phyloP scores from a whole-genome alignment of 371 early-diverging fungal genomes.

The Mucor mucedo region DNA sequence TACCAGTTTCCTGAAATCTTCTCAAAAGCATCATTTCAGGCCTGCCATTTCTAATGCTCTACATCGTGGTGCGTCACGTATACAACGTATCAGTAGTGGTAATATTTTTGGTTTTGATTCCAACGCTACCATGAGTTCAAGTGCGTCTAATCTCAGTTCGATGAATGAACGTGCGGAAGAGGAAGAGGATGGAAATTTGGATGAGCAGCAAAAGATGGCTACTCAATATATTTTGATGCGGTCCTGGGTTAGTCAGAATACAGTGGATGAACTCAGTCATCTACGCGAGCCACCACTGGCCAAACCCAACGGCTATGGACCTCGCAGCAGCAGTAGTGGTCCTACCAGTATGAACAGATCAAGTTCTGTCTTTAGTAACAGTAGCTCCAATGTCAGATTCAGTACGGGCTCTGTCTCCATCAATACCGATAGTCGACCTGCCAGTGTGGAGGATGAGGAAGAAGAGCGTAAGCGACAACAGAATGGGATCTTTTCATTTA shows the following conservation, averaged over 20 bases:
- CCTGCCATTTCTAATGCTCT: slow-evolving; percentile 59
- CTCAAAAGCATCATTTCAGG: slow-evolving; percentile 62
- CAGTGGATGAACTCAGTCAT: slow-evolving; percentile 77
- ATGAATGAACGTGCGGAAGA: slow-evolving; percentile 16
- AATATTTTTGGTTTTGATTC: slow-evolving; percentile 42
- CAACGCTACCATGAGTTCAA: slow-evolving; percentile 4
- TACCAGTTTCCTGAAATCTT: slow-evolving; percentile 53
- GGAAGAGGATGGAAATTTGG: slow-evolving; percentile 45
- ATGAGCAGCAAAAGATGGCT: slow-evolving; percentile 57
- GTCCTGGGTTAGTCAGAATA: slow-evolving; percentile 67
- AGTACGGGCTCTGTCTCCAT: slow-evolving; percentile 32
- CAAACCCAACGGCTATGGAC: slow-evolving; percentile 49
- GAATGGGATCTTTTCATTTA: slow-evolving; percentile 9
- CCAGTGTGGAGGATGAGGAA: slow-evolving; percentile 46
- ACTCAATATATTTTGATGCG: slow-evolving; percentile 73
- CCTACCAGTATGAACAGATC: slow-evolving; percentile 34
- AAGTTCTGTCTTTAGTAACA: slow-evolving; percentile 37
- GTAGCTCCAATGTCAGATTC: slow-evolving; percentile 23
- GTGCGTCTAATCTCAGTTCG: slow-evolving; percentile 7
- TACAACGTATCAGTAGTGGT: slow-evolving; percentile 51
- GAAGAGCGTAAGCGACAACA: slow-evolving; percentile 11
- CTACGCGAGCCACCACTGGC: slow-evolving; percentile 64
- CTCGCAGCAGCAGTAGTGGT: slow-evolving; percentile 50
- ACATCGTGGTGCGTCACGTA: slow-evolving; percentile 56
- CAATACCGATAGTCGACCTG: slow-evolving; percentile 45